phyloP scores from a whole-genome alignment of 1,284 basidiomycete genomes.

The Leccinum subrobustum region DNA sequence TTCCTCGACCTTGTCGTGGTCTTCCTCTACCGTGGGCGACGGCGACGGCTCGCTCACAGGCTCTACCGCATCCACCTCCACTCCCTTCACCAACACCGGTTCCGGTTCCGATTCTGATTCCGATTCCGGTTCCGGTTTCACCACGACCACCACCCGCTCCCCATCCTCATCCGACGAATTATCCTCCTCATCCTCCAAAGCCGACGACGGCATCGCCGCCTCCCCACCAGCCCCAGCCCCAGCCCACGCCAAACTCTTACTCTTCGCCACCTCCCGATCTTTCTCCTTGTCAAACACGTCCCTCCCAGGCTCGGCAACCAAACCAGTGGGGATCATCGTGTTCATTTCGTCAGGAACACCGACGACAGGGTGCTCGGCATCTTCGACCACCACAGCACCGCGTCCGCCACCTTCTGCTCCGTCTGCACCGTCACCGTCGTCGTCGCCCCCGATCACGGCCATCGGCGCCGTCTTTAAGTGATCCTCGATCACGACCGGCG shows the following conservation, averaged over 20 bases:
- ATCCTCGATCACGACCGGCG: neutral
- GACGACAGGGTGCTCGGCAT: constrained; percentile 20
- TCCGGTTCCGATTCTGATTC: rapidly evolving
- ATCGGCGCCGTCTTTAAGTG: neutral
- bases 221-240: neutral
- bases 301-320: constrained; percentile 61
- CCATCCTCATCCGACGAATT: neutral
- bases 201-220: neutral
- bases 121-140: neutral
- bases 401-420: neutral
- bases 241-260: constrained; percentile 20
- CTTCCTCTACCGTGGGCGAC: neutral
- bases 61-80: neutral
- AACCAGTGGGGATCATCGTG: constrained; percentile 40
- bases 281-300: constrained; percentile 55
- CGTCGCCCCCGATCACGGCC: neutral
- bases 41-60: neutral
- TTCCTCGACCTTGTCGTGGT: neutral
- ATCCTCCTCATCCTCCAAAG: neutral
- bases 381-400: neutral
- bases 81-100: neutral
- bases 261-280: constrained; percentile 37
- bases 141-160: constrained; percentile 20
- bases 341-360: constrained; percentile 23
- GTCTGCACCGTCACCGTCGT: neutral